Evolutionary conservation across 2,329 filamentous ascomycete genomes (phyloP), one percentile per base, ranked within the genome.

Genomic region (Aspergillus carbonarius): DNA sequence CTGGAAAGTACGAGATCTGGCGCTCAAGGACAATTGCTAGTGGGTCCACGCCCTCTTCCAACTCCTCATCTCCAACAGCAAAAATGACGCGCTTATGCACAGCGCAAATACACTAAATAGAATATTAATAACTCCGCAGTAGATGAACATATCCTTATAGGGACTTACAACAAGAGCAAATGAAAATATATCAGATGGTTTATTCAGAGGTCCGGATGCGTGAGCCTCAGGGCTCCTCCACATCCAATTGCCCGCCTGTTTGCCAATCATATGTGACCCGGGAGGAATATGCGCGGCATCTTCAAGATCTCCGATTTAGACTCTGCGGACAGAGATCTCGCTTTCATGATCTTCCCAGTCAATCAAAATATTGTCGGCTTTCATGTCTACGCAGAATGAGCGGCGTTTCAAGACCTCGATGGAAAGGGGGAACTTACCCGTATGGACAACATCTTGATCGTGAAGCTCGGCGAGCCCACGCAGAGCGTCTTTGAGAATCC

Each of bases 1-100:
- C 75, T 42, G 74, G 74, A 66, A 82, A 82, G 63, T 78, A 79
- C 3, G 79, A 82, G 13, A 82, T 73, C 61, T 81, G 79, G 20
- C 76, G 75, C 60, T 78, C 73, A 39, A 82, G 65, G 35, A 82
- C 75, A 61, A 76, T 68, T 44, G 71, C 72, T 47, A 77, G 68
- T n/a, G 69, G 70, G 42, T 77, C 48, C 4, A 58, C 75, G 30
- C 66, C 71, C 60, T 74, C 60, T 62, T 69, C 55, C 64, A 74
- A 58, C 63, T 73, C 68, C 35, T 72, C 66, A 46, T 74, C 68
- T 57, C 68, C 70, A 54, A 76, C 71, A 50, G 73, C 72, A 60
- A 80, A 77, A 58, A 79, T 74, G 49, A 80, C 71, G 51, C 69
- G 70, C 63, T 76, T 74, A 8, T 76, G 69, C 49, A 80, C 66